Evolutionary conservation across 2,329 filamentous ascomycete species (phyloP).

Genomic region (Penicillium sp.): DNA sequence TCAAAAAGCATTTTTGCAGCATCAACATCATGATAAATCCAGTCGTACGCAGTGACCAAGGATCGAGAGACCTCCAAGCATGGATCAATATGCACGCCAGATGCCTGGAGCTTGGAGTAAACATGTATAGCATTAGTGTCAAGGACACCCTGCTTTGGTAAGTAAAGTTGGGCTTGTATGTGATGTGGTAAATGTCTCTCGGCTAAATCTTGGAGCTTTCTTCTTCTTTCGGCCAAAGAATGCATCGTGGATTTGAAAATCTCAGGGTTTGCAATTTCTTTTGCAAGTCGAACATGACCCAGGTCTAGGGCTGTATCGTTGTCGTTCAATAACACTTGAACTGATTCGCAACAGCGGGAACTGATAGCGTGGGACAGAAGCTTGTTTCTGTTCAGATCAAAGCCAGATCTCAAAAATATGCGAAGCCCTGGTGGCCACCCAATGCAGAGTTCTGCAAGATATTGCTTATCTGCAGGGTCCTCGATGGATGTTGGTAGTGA

Average conservation of each 20-base stretch:
- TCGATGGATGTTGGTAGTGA: not conserved
- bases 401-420: not conserved
- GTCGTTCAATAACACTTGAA: not conserved
- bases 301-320: not conserved
- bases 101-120: not conserved
- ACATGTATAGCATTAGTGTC: not conserved
- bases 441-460: conserved; percentile 1
- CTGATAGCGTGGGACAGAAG: not conserved
- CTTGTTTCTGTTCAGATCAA: not conserved
- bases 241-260: not conserved
- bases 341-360: not conserved
- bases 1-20: not conserved
- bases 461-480: not conserved
- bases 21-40: not conserved
- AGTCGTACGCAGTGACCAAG: not conserved
- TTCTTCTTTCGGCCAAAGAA: not conserved
- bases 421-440: not conserved
- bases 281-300: not conserved
- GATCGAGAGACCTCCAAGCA: not conserved
- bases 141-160: not conserved
- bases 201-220: not conserved
- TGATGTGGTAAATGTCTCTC: not conserved
- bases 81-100: not conserved
- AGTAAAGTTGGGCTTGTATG: not conserved
- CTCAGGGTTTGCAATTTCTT: not conserved